Evolutionary conservation across 768 basidiomycete species (phyloP).

Genomic region (Lactifluus volemus): DNA sequence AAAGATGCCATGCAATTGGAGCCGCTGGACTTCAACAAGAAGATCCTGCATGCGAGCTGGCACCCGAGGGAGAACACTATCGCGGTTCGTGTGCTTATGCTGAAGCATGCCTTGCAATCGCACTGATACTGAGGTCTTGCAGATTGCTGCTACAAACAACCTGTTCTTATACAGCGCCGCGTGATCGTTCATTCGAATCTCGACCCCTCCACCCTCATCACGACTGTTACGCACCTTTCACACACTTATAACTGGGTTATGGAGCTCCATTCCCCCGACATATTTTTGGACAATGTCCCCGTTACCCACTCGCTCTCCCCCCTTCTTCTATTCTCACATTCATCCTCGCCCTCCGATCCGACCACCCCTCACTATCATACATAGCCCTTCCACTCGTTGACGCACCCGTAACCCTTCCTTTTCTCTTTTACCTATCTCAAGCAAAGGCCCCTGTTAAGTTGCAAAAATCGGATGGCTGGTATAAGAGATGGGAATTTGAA

Average conservation of each 20-base stretch:
- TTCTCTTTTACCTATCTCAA: not conserved
- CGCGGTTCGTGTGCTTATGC: conserved; percentile 50
- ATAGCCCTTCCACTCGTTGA: conserved; percentile 8
- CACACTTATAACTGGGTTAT: not conserved
- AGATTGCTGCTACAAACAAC: conserved; percentile 98
- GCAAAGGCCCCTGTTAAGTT: not conserved
- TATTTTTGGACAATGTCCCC: conserved; percentile 13
- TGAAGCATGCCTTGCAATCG: not conserved
- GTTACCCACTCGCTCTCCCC: not conserved
- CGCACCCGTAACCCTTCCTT: not conserved
- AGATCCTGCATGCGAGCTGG: conserved; percentile 94
- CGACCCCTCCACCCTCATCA: not conserved
- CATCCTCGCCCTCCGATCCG: not conserved
- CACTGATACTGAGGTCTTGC: not conserved
- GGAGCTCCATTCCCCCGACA: conserved; percentile 1
- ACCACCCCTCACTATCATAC: not conserved
- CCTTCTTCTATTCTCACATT: not conserved
- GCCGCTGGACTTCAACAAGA: conserved; percentile 91
- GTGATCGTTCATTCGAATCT: conserved; percentile 22
- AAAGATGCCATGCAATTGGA: conserved; percentile 85
- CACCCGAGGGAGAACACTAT: conserved; percentile 98
- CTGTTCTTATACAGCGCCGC: conserved; percentile 76
- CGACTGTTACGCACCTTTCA: not conserved
- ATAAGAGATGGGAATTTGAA: not conserved
- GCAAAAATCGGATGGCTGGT: not conserved